These are phyloP conservation scores for Colletotrichum brevisporum DNA, from an alignment of 2,329 filamentous ascomycete genomes.

Conservation along the genomic window DNA sequence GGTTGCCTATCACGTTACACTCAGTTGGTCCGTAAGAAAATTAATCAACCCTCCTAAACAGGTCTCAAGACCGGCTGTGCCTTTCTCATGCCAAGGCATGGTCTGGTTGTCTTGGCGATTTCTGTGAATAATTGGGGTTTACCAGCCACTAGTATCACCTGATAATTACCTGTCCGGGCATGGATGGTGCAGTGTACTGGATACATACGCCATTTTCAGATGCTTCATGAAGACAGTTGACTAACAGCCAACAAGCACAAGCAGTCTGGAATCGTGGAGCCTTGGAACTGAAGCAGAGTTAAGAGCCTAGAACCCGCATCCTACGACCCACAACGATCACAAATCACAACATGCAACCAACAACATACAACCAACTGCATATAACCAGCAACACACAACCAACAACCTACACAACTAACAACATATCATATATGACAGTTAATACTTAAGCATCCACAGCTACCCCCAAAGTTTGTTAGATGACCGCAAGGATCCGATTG, in stretches of 20 bases:
- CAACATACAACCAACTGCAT: not conserved
- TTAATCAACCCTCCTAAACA: not conserved
- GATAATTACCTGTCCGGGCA: too few species aligned
- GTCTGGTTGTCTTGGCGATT: not conserved
- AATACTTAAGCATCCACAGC: too few species aligned
- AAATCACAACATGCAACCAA: not conserved
- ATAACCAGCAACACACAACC: not conserved
- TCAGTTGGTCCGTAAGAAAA: not conserved
- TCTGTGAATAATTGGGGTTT: not conserved
- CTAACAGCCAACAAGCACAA: not conserved
- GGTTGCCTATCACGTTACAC: not conserved
- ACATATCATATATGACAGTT: not conserved
- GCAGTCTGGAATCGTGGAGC: not conserved
- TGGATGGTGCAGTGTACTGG: not conserved
- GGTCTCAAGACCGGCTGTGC: not conserved
- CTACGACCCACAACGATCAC: not conserved
- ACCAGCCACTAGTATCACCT: not conserved
- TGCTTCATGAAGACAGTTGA: not conserved
- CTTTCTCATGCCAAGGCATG: not conserved
- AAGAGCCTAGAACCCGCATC: not conserved
- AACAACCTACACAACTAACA: not conserved
- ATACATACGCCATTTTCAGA: not conserved
- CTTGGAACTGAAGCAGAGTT: not conserved
- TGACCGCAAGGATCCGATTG: not conserved
- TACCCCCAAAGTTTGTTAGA: not conserved